Conservation (phyloP, 305 asterid genomes). For the Solanum hybrid region DNA sequence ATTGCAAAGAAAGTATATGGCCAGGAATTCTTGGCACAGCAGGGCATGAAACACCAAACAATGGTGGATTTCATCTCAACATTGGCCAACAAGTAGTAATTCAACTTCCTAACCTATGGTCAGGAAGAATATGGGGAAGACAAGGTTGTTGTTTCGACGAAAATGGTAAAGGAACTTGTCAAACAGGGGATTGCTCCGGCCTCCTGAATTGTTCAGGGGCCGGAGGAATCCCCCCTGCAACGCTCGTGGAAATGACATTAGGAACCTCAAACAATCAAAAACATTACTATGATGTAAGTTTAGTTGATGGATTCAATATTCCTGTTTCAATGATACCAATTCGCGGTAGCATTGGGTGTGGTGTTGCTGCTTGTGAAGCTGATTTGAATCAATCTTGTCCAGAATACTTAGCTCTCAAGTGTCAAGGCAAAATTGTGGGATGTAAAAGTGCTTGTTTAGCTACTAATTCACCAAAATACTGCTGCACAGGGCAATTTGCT, state of each 20-base stretch:
- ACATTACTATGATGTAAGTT: slow-evolving; percentile 77
- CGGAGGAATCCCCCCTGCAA: slow-evolving; percentile 66
- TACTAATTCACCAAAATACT: slow-evolving; percentile 29
- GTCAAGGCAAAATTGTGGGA: slow-evolving; percentile 44
- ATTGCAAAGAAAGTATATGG: slow-evolving; percentile 61
- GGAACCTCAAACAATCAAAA: slow-evolving; percentile 36
- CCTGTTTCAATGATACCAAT: slow-evolving; percentile 64
- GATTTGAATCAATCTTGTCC: slow-evolving; percentile 60
- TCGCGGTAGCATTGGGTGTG: slow-evolving; percentile 45
- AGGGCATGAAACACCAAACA: slow-evolving; percentile 39
- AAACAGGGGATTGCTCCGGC: slow-evolving; percentile 71
- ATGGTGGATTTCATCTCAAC: slow-evolving; percentile 58
- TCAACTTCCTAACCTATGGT: slow-evolving; percentile 53
- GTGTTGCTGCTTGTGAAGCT: slow-evolving; percentile 69
- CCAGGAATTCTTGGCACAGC: slow-evolving; percentile 62
- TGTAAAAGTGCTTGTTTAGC: slow-evolving; percentile 79
- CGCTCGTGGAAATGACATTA: slow-evolving; percentile 67
- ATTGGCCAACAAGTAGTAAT: slow-evolving; percentile 31
- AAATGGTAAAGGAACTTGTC: slow-evolving; percentile 46
- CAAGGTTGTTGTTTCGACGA: slow-evolving; percentile 57
- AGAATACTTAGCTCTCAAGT: slow-evolving; percentile 29
- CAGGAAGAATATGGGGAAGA: slow-evolving; percentile 82
- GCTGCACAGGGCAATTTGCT: slow-evolving; percentile 55
- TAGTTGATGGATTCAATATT: slow-evolving; percentile 74
- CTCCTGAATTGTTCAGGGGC: slow-evolving; percentile 40